These are phyloP conservation scores for Selaginella tamariscina DNA, from an alignment of 75 land plant species.

Conservation along the genomic window DNA sequence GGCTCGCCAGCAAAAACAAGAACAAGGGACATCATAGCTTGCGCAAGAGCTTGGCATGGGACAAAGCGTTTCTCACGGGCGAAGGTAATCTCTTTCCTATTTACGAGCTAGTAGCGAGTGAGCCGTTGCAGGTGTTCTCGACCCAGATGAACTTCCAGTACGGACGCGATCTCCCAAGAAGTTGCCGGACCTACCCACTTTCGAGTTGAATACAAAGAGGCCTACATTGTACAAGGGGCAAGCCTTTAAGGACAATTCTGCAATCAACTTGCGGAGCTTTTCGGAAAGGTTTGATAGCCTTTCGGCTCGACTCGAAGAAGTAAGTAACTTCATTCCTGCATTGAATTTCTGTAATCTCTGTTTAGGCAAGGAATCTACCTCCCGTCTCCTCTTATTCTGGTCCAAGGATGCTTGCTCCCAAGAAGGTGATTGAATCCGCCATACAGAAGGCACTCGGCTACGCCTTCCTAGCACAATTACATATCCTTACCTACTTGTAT, in stretches of 20 bases:
- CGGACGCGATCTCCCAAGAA: background rate
- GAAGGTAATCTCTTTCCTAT: conserved; percentile 35
- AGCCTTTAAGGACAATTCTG: background rate
- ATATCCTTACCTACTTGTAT: conserved; percentile 25
- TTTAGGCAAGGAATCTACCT: too few relatives aligned
- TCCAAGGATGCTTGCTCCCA: conserved; percentile 9
- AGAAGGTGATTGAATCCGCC: conserved; percentile 21
- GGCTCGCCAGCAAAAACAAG: conserved; percentile 24
- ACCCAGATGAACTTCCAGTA: conserved; percentile 47
- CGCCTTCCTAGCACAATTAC: conserved; percentile 21
- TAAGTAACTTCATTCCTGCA: too few relatives aligned
- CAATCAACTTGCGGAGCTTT: background rate
- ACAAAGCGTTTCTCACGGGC: conserved; percentile 75
- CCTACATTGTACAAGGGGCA: background rate
- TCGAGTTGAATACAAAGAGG: background rate
- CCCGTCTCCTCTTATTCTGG: too few relatives aligned
- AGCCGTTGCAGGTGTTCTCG: conserved; percentile 50
- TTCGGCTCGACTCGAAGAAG: background rate
- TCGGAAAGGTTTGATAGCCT: conserved; percentile 6
- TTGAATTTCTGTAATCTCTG: too few relatives aligned
- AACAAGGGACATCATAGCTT: conserved; percentile 37
- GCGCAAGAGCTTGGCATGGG: conserved; percentile 89
- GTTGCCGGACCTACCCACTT: conserved; percentile 1
- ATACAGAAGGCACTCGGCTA: conserved; percentile 15
- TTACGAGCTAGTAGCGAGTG: background rate